Percentiles rank a stretch among this genome's conserved stretches.
phyloP scores from a whole-genome alignment of 805 yeast species.

The Pichia thaimueangensis region DNA sequence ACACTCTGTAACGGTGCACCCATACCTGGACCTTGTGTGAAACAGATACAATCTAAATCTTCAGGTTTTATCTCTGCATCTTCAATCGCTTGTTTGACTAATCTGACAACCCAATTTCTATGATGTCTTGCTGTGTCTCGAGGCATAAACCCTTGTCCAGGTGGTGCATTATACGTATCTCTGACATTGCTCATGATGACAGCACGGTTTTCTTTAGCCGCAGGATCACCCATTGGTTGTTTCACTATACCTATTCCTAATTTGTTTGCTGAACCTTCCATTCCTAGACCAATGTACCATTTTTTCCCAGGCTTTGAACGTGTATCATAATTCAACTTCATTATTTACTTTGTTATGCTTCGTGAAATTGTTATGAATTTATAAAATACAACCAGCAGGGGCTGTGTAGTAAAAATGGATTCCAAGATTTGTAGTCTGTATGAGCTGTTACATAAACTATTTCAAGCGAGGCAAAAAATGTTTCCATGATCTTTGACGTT shows the following conservation, averaged over 20 bases:
- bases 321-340: conserved; percentile 33
- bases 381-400: too few relatives aligned
- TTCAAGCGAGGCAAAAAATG: too few relatives aligned
- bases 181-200: conserved; percentile 77
- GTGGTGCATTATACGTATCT: conserved; percentile 93
- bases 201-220: conserved; percentile 55
- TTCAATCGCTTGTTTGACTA: conserved; percentile 57
- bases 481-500: too few relatives aligned
- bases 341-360: too few relatives aligned
- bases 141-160: conserved; percentile 97
- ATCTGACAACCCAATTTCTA: conserved; percentile 84
- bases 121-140: conserved; percentile 97
- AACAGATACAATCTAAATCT: conserved; percentile 76
- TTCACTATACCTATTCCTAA: conserved; percentile 88
- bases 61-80: conserved; percentile 47
- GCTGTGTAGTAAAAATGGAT: too few relatives aligned
- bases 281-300: conserved; percentile 72
- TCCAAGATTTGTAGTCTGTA: too few relatives aligned
- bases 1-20: conserved; percentile 97
- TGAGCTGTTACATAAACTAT: too few relatives aligned
- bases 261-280: conserved; percentile 97
- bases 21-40: conserved; percentile 99
- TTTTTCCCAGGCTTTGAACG: conserved; percentile 35
- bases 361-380: too few relatives aligned
- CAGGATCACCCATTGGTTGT: conserved; percentile 54